Evolutionary conservation across 2,329 filamentous ascomycete species (phyloP).

Genomic region (Phoma herbarum): DNA sequence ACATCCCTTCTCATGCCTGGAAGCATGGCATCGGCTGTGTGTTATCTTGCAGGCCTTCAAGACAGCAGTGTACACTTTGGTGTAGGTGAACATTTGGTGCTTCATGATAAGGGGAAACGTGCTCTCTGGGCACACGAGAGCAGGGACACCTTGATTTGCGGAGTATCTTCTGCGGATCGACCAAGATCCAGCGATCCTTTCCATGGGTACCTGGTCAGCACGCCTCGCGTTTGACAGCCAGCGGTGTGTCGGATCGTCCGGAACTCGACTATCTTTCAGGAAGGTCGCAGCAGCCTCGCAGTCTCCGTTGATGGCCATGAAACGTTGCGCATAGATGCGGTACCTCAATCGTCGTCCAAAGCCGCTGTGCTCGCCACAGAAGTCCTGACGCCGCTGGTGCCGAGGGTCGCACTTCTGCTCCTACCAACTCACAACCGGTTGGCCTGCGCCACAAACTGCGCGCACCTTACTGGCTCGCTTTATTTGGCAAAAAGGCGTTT

Average conservation of each 20-base stretch:
- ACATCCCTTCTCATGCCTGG: not conserved
- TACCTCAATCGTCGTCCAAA: not conserved
- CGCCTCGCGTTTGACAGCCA: slow-evolving; percentile 8
- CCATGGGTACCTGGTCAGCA: slow-evolving; percentile 9
- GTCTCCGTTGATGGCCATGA: slow-evolving; percentile 2
- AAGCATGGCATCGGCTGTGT: not conserved
- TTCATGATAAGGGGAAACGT: not conserved
- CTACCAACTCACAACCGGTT: slow-evolving; percentile 6
- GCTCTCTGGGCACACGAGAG: not conserved
- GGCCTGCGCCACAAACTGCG: slow-evolving; percentile 11
- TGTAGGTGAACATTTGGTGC: not conserved
- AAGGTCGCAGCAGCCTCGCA: not conserved
- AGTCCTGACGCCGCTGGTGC: not conserved
- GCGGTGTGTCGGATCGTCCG: slow-evolving; percentile 11
- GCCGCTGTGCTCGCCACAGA: slow-evolving; percentile 6
- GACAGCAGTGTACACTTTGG: not conserved
- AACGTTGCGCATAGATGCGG: slow-evolving; percentile 15
- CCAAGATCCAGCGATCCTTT: slow-evolving; percentile 4
- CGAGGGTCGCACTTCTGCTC: slow-evolving; percentile 1
- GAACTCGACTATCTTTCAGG: not conserved
- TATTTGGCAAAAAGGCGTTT: slow-evolving; percentile 19
- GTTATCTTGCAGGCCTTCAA: not conserved
- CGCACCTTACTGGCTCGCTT: slow-evolving; percentile 9
- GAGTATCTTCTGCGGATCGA: not conserved
- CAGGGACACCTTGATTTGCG: not conserved